Conservation (phyloP, 495 filamentous ascomycete species). For the Penicillium paxilli region DNA sequence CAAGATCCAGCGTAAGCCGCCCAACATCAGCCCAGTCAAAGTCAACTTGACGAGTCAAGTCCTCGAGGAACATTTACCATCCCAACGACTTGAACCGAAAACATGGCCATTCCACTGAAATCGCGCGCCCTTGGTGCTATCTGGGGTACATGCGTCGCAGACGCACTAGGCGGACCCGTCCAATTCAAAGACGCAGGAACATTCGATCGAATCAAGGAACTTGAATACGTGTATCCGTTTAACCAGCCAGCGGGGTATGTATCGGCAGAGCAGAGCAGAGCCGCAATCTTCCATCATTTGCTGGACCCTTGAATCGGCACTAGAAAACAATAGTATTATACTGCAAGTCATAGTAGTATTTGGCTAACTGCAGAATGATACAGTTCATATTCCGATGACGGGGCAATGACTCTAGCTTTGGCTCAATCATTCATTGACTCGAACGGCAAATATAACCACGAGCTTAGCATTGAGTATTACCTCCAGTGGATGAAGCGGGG, state of each 20-base stretch:
- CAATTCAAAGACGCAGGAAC: constrained; percentile 38
- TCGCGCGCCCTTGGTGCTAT: constrained; percentile 41
- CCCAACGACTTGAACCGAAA: background rate
- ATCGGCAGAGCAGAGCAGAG: too few relatives aligned
- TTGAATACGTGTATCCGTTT: constrained; percentile 22
- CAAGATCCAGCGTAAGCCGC: background rate
- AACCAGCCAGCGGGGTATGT: constrained; percentile 25
- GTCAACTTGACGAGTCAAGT: too few relatives aligned
- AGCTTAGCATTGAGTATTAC: constrained; percentile 33
- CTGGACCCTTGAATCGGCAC: too few relatives aligned
- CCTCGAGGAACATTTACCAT: background rate
- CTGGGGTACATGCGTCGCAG: constrained; percentile 44
- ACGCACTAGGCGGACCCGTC: constrained; percentile 50
- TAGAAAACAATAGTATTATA: too few relatives aligned
- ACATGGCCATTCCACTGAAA: constrained; percentile 10
- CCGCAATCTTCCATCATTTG: too few relatives aligned
- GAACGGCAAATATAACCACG: constrained; percentile 25
- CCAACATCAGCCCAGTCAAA: background rate
- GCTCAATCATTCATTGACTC: constrained; percentile 39
- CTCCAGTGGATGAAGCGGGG: constrained; percentile 37
- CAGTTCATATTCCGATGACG: constrained; percentile 51
- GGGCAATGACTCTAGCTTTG: constrained; percentile 47
- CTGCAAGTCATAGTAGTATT: background rate
- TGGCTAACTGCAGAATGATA: constrained; percentile 8
- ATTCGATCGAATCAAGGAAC: constrained; percentile 36